Conservation (phyloP, 257 asterid species). For the Primulina huaijiensis region DNA sequence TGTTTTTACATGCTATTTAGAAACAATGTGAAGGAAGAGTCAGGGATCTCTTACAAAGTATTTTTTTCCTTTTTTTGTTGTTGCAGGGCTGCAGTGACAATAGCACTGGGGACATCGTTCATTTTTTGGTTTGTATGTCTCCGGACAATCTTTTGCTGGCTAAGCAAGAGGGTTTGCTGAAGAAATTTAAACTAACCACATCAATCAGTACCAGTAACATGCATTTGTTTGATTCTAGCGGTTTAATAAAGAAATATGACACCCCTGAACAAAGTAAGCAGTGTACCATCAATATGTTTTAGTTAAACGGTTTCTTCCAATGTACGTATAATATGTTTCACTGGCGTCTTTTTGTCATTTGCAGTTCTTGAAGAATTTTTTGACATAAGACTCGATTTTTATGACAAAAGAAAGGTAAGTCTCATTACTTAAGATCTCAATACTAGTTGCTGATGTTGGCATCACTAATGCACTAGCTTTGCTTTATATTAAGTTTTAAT, state of each 20-base stretch:
- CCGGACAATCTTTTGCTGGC: constrained; percentile 57
- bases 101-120: constrained; percentile 63
- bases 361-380: constrained; percentile 95
- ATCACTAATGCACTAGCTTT: not conserved
- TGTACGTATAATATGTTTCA: not conserved
- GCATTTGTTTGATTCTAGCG: constrained; percentile 86
- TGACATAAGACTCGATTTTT: constrained; percentile 66
- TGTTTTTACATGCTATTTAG: constrained; percentile 20
- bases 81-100: constrained; percentile 65
- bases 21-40: not conserved
- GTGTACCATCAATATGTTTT: not conserved
- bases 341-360: constrained; percentile 27
- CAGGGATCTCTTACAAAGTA: constrained; percentile 1
- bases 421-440: not conserved
- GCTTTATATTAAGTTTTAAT: not conserved
- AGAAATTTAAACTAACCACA: constrained; percentile 77
- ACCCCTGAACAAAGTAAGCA: constrained; percentile 89
- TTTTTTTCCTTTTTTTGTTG: not conserved
- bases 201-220: constrained; percentile 78
- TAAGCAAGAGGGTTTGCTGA: constrained; percentile 68
- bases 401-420: constrained; percentile 79
- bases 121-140: constrained; percentile 52
- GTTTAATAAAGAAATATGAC: constrained; percentile 85
- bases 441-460: not conserved
- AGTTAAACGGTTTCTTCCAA: not conserved